Evolutionary conservation across 495 filamentous ascomycete species (phyloP).

Genomic region (Hypoxylon rickii): DNA sequence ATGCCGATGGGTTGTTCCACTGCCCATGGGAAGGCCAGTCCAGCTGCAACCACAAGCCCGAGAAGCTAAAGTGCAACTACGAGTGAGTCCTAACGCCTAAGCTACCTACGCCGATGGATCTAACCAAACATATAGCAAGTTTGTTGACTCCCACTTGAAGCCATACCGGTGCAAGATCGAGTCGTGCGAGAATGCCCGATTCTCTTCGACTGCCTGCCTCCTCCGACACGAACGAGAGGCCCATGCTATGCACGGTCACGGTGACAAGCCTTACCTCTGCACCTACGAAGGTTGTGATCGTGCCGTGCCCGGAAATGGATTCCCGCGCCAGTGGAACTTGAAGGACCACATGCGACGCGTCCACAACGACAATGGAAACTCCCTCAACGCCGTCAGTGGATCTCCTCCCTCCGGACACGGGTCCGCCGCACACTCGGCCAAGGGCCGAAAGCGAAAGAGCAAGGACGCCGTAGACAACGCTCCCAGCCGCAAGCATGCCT

Average conservation of each 20-base stretch:
- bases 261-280: conserved; percentile 86
- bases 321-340: conserved; percentile 91
- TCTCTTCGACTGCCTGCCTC: conserved; percentile 93
- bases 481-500: conserved; percentile 48
- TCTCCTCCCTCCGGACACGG: conserved; percentile 44
- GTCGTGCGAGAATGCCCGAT: conserved; percentile 75
- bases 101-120: conserved; percentile 13
- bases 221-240: conserved; percentile 93
- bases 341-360: conserved; percentile 94
- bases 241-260: conserved; percentile 92
- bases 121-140: conserved; percentile 71
- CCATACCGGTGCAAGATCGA: conserved; percentile 88
- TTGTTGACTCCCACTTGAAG: conserved; percentile 91
- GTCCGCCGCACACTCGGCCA: conserved; percentile 39
- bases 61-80: conserved; percentile 96
- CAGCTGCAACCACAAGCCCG: conserved; percentile 80
- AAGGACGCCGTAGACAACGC: conserved; percentile 49
- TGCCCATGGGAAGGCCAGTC: conserved; percentile 81
- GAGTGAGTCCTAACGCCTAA: conserved; percentile 64
- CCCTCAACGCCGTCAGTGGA: conserved; percentile 36
- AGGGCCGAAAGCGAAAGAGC: conserved; percentile 57
- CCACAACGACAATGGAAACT: conserved; percentile 71
- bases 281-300: conserved; percentile 83
- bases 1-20: conserved; percentile 81
- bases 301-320: conserved; percentile 77